phyloP scores from a whole-genome alignment of 2,329 filamentous ascomycete species.

The Aspergillus texensis region DNA sequence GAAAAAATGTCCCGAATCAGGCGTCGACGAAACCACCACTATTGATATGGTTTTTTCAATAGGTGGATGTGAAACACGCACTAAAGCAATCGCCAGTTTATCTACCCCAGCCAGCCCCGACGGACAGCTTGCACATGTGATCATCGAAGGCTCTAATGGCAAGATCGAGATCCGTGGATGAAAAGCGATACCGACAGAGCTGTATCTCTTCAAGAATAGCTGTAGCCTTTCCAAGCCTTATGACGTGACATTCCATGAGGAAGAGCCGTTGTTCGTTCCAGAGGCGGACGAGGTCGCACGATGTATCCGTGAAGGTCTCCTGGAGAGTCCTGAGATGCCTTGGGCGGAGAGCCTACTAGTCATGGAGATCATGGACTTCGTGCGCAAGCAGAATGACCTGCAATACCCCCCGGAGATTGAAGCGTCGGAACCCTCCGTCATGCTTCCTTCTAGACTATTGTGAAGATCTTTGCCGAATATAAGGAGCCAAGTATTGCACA shows the following conservation, averaged over 20 bases:
- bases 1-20: constrained; percentile 38
- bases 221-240: not conserved
- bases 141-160: not conserved
- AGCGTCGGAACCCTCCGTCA: not conserved
- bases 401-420: constrained; percentile 53
- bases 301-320: constrained; percentile 69
- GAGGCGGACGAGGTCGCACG: constrained; percentile 72
- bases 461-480: too few species aligned
- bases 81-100: constrained; percentile 1
- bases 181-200: not conserved
- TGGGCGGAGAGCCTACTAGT: constrained; percentile 72
- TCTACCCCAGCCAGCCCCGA: not conserved
- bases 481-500: too few species aligned
- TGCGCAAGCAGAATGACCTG: constrained; percentile 58
- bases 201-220: not conserved
- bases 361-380: constrained; percentile 72
- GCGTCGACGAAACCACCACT: constrained; percentile 69
- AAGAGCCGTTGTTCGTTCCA: constrained; percentile 51
- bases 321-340: constrained; percentile 67
- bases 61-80: not conserved
- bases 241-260: too few species aligned
- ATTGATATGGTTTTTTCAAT: constrained; percentile 70
- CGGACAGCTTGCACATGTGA: constrained; percentile 1
- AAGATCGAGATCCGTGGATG: constrained; percentile 7
- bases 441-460: not conserved